phyloP scores from a whole-genome alignment of 108 stramenopile species.

The Pseudonitzschia delicatissima region DNA sequence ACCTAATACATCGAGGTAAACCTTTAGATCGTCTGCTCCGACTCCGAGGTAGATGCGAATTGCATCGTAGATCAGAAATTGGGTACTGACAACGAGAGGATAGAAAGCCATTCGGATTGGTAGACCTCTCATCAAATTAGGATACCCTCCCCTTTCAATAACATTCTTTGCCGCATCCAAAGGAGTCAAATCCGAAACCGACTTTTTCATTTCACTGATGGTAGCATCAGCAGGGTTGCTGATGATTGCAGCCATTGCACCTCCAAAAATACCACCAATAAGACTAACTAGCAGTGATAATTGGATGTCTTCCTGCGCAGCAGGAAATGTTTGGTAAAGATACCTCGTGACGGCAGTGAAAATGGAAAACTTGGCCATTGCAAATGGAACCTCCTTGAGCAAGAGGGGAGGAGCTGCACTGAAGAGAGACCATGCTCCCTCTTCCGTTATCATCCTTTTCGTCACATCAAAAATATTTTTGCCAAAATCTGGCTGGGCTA shows the following conservation, averaged over 20 bases:
- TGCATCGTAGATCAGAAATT: slow-evolving; percentile 70
- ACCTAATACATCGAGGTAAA: slow-evolving; percentile 74
- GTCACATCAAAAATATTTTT: slow-evolving; percentile 50
- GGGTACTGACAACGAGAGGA: slow-evolving; percentile 64
- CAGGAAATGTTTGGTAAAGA: slow-evolving; percentile 55
- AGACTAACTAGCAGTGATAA: slow-evolving; percentile 64
- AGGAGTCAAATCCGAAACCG: slow-evolving; percentile 52
- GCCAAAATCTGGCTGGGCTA: slow-evolving; percentile 65
- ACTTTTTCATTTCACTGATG: slow-evolving; percentile 72
- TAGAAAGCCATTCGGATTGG: slow-evolving; percentile 66
- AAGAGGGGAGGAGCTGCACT: slow-evolving; percentile 54
- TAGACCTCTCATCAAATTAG: slow-evolving; percentile 50
- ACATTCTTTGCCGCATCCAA: slow-evolving; percentile 43
- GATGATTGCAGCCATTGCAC: slow-evolving; percentile 59
- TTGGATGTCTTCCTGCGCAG: slow-evolving; percentile 67
- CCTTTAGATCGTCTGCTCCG: slow-evolving; percentile 73
- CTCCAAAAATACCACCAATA: slow-evolving; percentile 61
- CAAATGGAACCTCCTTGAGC: slow-evolving; percentile 53
- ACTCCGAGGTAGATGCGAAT: slow-evolving; percentile 63
- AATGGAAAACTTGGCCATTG: slow-evolving; percentile 56
- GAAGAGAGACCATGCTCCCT: slow-evolving; percentile 57
- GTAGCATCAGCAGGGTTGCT: slow-evolving; percentile 72
- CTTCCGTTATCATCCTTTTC: slow-evolving; percentile 52
- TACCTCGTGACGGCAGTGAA: slow-evolving; percentile 56
- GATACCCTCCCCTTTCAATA: slow-evolving; percentile 32